Conservation (phyloP, 495 filamentous ascomycete species). For the Elaphomyces granulatus region DNA sequence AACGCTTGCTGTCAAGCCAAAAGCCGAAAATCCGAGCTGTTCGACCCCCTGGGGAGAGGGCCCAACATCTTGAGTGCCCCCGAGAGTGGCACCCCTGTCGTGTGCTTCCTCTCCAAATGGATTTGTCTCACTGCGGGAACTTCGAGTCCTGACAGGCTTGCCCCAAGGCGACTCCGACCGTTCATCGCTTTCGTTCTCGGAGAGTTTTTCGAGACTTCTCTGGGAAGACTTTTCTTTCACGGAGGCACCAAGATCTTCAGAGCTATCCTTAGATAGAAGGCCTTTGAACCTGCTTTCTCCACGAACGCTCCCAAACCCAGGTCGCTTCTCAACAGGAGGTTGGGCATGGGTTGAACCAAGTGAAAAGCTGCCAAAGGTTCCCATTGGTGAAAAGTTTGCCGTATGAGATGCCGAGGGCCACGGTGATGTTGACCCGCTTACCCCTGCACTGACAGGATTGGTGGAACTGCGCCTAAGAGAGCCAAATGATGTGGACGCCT, state of each 20-base stretch:
- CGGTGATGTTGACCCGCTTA: conserved; percentile 44
- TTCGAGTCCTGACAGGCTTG: conserved; percentile 34
- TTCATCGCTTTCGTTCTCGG: conserved; percentile 33
- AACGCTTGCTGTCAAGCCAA: conserved; percentile 70
- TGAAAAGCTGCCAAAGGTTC: conserved; percentile 78
- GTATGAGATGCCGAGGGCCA: conserved; percentile 50
- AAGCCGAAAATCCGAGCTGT: conserved; percentile 44
- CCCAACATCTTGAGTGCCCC: conserved; percentile 62
- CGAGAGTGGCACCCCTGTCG: conserved; percentile 65
- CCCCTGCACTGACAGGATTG: conserved; percentile 36
- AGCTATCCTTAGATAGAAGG: conserved; percentile 61
- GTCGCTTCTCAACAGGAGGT: conserved; percentile 46
- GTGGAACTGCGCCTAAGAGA: conserved; percentile 59
- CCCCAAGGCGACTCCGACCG: conserved; percentile 39
- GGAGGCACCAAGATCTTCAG: conserved; percentile 43
- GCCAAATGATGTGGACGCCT: conserved; percentile 41
- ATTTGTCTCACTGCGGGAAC: conserved; percentile 61
- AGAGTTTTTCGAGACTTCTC: conserved; percentile 37
- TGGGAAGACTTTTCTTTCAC: conserved; percentile 41
- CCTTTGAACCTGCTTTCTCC: conserved; percentile 76
- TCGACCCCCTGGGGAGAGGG: conserved; percentile 39
- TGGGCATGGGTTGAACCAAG: conserved; percentile 34
- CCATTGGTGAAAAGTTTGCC: conserved; percentile 53
- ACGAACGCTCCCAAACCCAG: conserved; percentile 49
- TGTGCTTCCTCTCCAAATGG: conserved; percentile 55